Conservation (phyloP, 2,329 filamentous ascomycete genomes). For the Cercospora sp. region DNA sequence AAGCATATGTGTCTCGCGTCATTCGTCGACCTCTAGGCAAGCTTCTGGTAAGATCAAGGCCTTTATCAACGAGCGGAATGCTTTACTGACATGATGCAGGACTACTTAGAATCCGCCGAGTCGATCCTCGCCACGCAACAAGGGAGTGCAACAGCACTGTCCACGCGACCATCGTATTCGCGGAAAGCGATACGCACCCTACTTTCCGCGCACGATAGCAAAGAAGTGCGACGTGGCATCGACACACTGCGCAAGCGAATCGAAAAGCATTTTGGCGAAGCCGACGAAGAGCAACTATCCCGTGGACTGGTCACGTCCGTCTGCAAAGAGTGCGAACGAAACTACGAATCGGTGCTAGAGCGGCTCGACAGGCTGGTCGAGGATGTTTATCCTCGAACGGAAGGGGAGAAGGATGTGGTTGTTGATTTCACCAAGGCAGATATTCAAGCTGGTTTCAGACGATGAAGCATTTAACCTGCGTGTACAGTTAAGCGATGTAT, state of each 20-base stretch:
- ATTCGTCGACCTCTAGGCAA: conserved; percentile 88
- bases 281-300: conserved; percentile 70
- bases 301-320: conserved; percentile 60
- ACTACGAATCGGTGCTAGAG: conserved; percentile 57
- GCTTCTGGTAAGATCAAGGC: conserved; percentile 57
- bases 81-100: conserved; percentile 44
- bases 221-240: conserved; percentile 86
- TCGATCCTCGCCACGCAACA: conserved; percentile 57
- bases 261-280: conserved; percentile 95
- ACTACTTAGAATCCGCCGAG: conserved; percentile 89
- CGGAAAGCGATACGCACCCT: conserved; percentile 84
- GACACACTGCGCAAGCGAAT: conserved; percentile 77
- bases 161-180: conserved; percentile 78
- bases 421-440: conserved; percentile 41
- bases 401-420: conserved; percentile 47
- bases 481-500: neutral
- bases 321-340: conserved; percentile 59
- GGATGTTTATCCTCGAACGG: conserved; percentile 44
- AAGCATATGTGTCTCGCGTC: conserved; percentile 80
- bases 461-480: conserved; percentile 5
- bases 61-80: neutral
- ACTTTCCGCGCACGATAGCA: conserved; percentile 73
- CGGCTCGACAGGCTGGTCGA: conserved; percentile 45
- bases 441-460: conserved; percentile 39
- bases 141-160: conserved; percentile 61